phyloP scores from a whole-genome alignment of 2,329 filamentous ascomycete genomes.

The Fusarium brevicatenulatum region DNA sequence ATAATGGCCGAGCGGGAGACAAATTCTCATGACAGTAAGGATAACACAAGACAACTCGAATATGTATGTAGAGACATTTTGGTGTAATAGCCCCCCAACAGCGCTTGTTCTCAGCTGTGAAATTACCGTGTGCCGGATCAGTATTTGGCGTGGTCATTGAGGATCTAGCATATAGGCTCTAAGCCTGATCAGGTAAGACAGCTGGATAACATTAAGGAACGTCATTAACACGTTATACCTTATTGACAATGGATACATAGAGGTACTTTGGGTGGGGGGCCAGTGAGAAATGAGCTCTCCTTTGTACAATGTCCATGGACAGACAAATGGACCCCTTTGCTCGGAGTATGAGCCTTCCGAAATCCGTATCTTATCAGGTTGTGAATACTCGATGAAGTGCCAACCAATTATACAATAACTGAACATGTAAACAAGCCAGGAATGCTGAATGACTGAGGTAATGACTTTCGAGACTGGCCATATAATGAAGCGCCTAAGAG shows the following conservation, averaged over 20 bases:
- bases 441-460: constrained; percentile 1
- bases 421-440: background rate
- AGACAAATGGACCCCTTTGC: constrained; percentile 11
- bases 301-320: constrained; percentile 16
- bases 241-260: background rate
- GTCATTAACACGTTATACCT: constrained; percentile 21
- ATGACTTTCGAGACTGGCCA: background rate
- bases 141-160: constrained; percentile 14
- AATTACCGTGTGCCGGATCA: constrained; percentile 30
- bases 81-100: background rate
- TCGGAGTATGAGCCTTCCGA: constrained; percentile 16
- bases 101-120: constrained; percentile 25
- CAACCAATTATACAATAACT: constrained; percentile 3
- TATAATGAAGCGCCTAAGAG: background rate
- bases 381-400: background rate
- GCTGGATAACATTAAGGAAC: constrained; percentile 6
- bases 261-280: constrained; percentile 27
- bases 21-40: background rate
- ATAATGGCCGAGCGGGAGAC: background rate
- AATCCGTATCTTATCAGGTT: background rate
- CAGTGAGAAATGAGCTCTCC: constrained; percentile 39
- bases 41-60: background rate
- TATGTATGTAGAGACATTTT: background rate
- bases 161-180: constrained; percentile 12
- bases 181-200: constrained; percentile 33